phyloP scores from a whole-genome alignment of 352 stramenopile species.

The Halophytophthora batemanensis region DNA sequence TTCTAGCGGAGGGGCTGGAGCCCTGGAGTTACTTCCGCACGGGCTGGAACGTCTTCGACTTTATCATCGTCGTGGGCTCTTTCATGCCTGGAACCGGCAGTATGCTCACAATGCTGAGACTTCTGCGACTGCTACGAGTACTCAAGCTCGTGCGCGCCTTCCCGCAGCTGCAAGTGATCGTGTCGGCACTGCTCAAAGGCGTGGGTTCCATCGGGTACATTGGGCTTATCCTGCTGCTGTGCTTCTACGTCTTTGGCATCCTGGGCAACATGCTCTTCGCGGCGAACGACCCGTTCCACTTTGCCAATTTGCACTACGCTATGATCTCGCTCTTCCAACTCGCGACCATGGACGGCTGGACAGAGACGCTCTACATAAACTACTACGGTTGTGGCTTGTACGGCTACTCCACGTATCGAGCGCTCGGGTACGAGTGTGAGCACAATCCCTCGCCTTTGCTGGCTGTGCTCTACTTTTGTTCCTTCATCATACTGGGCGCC shows the following conservation, averaged over 20 bases:
- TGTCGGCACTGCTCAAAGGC: slow-evolving; percentile 87
- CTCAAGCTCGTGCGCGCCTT: slow-evolving; percentile 87
- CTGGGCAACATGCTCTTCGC: slow-evolving; percentile 90
- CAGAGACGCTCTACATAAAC: slow-evolving; percentile 89
- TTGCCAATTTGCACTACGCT: slow-evolving; percentile 82
- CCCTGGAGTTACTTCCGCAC: slow-evolving; percentile 77
- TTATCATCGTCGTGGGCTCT: slow-evolving; percentile 79
- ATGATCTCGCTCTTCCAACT: slow-evolving; percentile 90
- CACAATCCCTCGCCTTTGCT: slow-evolving; percentile 37
- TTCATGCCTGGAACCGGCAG: slow-evolving; percentile 62
- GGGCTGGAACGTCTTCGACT: slow-evolving; percentile 83
- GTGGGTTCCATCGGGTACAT: slow-evolving; percentile 89
- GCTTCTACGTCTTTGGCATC: slow-evolving; percentile 91
- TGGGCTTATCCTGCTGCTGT: slow-evolving; percentile 82
- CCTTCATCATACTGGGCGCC: slow-evolving; percentile 79
- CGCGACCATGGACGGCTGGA: slow-evolving; percentile 90
- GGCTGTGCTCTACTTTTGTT: slow-evolving; percentile 73
- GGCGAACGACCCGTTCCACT: slow-evolving; percentile 87
- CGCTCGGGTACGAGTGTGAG: slow-evolving; percentile 61
- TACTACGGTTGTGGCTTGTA: slow-evolving; percentile 87
- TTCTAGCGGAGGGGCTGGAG: slow-evolving; percentile 70
- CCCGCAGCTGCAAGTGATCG: slow-evolving; percentile 87
- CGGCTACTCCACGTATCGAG: slow-evolving; percentile 61
- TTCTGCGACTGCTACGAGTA: slow-evolving; percentile 80
- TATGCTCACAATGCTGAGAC: slow-evolving; percentile 81